These are phyloP conservation scores for Trypanosoma avium DNA, from an alignment of 208 protist genomes.

Conservation along the genomic window DNA sequence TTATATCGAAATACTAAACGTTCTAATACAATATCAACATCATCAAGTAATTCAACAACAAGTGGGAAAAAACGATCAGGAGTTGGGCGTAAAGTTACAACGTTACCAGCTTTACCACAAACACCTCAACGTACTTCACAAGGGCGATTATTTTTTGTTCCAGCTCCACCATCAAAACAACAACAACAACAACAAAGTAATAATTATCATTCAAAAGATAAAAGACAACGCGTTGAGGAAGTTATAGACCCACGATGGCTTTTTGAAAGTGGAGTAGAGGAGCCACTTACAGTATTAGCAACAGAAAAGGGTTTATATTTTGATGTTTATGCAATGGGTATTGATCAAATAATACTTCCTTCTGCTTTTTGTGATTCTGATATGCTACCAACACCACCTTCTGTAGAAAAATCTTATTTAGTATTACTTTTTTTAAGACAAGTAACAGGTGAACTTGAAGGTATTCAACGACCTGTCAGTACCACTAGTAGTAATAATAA, in stretches of 20 bases:
- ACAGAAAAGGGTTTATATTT: neutral
- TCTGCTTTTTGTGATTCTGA: conserved; percentile 2
- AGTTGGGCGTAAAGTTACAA: neutral
- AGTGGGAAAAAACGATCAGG: neutral
- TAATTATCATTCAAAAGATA: neutral
- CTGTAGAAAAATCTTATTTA: conserved; percentile 6
- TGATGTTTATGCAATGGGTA: conserved; percentile 23
- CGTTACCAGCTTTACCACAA: conserved; percentile 26
- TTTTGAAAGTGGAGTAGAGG: conserved; percentile 20
- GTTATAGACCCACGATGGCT: conserved; percentile 7
- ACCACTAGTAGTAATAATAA: too few species aligned
- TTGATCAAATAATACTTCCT: neutral
- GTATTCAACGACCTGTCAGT: neutral
- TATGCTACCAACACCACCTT: neutral
- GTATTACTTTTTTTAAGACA: conserved; percentile 1
- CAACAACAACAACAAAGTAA: neutral
- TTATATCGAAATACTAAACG: conserved; percentile 1
- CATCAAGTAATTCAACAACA: too few species aligned
- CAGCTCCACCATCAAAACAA: conserved; percentile 3
- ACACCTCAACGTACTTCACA: neutral
- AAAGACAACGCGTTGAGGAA: conserved; percentile 4
- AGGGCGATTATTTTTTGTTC: neutral
- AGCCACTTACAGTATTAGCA: neutral
- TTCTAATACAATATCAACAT: too few species aligned
- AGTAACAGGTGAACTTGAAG: neutral